A percentile compares a stretch with the other conserved stretches of the same genome.
Evolutionary conservation across 495 filamentous ascomycete genomes (phyloP).

Genomic region (Aspergillus conjunctus): DNA sequence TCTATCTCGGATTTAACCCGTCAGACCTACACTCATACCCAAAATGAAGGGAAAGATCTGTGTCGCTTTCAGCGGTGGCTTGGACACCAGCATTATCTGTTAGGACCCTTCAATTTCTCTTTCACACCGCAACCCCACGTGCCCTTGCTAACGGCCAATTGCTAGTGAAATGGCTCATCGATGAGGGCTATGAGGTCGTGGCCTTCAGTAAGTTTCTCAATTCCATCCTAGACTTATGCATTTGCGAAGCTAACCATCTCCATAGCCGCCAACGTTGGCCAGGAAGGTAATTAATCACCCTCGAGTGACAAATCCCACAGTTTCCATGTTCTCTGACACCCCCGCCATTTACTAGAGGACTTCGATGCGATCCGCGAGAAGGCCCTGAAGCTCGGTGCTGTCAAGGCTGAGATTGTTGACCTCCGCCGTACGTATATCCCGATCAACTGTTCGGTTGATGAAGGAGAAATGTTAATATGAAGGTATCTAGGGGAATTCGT

Average conservation of each 20-base stretch:
- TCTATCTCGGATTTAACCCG: slow-evolving; percentile 10
- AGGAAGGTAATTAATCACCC: slow-evolving; percentile 45
- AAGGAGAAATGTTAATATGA: background rate
- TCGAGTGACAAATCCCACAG: slow-evolving; percentile 3
- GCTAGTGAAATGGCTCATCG: slow-evolving; percentile 63
- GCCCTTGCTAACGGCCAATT: slow-evolving; percentile 16
- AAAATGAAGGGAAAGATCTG: slow-evolving; percentile 36
- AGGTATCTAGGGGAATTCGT: slow-evolving; percentile 61
- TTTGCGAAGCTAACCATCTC: slow-evolving; percentile 32
- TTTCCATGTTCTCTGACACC: slow-evolving; percentile 21
- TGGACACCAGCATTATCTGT: slow-evolving; percentile 68
- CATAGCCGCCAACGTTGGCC: slow-evolving; percentile 63
- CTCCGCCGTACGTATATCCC: slow-evolving; percentile 50
- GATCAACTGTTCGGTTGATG: background rate
- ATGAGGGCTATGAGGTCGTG: slow-evolving; percentile 69
- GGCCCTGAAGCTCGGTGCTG: slow-evolving; percentile 57
- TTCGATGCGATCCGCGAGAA: slow-evolving; percentile 63
- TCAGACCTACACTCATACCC: slow-evolving; percentile 16
- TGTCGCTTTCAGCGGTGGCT: slow-evolving; percentile 52
- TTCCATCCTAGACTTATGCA: slow-evolving; percentile 4
- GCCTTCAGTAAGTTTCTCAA: slow-evolving; percentile 56
- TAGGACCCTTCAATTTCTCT: slow-evolving; percentile 22
- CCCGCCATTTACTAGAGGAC: slow-evolving; percentile 48
- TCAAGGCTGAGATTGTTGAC: slow-evolving; percentile 48
- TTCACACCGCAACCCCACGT: slow-evolving; percentile 3